Percentiles rank a stretch among this genome's conserved stretches.
Conservation (phyloP, 2,329 filamentous ascomycete species). For the Epichloe sp. region DNA sequence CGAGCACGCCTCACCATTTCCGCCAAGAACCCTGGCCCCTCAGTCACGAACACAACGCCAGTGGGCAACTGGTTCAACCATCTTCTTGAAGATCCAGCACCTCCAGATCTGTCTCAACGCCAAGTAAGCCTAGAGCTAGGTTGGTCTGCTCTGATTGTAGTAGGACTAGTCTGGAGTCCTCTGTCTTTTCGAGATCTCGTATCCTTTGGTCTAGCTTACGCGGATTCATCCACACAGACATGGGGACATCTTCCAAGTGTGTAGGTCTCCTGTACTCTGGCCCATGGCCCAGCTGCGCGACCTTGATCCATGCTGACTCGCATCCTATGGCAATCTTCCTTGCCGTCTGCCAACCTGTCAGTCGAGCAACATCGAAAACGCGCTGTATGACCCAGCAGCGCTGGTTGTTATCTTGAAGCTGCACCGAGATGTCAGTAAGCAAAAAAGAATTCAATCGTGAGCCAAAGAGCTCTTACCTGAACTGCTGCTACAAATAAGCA, state of each 20-base stretch:
- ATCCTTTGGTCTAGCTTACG: constrained; percentile 40
- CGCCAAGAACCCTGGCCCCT: not conserved
- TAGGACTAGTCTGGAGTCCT: constrained; percentile 40
- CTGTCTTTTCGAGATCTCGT: constrained; percentile 29
- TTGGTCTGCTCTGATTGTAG: constrained; percentile 50
- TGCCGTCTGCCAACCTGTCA: constrained; percentile 82
- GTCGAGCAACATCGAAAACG: constrained; percentile 59
- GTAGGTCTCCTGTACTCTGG: constrained; percentile 52
- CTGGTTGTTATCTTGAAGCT: constrained; percentile 47
- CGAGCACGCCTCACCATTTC: not conserved
- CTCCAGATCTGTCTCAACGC: constrained; percentile 63
- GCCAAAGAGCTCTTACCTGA: constrained; percentile 31
- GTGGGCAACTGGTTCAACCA: constrained; percentile 5
- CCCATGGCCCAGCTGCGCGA: constrained; percentile 58
- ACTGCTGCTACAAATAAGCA: constrained; percentile 79
- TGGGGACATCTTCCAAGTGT: constrained; percentile 22
- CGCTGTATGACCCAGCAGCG: constrained; percentile 65
- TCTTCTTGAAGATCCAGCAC: constrained; percentile 41
- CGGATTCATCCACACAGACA: constrained; percentile 34
- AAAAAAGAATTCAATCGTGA: not conserved
- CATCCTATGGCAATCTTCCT: constrained; percentile 71
- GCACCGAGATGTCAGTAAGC: not conserved
- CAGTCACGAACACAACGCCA: not conserved
- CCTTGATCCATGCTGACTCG: constrained; percentile 71
- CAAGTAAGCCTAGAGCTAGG: constrained; percentile 67